These are phyloP conservation scores for Aspergillus saccharolyticus DNA, from an alignment of 495 filamentous ascomycete genomes.

Conservation along the genomic window DNA sequence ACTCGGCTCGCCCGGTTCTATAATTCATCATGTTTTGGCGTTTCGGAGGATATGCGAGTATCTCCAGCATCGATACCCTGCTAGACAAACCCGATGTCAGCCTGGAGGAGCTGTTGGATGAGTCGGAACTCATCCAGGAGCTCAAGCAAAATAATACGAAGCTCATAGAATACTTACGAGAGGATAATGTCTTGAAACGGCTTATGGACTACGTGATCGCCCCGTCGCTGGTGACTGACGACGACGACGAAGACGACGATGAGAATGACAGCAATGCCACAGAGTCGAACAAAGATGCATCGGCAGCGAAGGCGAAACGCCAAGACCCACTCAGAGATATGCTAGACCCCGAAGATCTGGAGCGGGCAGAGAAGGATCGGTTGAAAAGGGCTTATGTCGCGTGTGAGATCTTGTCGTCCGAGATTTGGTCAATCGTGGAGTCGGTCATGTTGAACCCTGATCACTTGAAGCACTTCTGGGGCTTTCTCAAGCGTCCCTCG, in stretches of 20 bases:
- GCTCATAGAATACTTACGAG: conserved; percentile 90
- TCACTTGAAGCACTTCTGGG: conserved; percentile 80
- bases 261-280: conserved; percentile 44
- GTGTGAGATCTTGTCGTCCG: conserved; percentile 89
- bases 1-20: conserved; percentile 34
- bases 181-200: conserved; percentile 77
- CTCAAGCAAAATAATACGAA: conserved; percentile 97
- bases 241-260: conserved; percentile 58
- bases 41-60: conserved; percentile 96
- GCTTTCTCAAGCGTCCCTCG: conserved; percentile 71
- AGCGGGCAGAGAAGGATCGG: conserved; percentile 78
- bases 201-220: conserved; percentile 89
- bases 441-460: conserved; percentile 79
- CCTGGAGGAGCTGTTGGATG: conserved; percentile 92
- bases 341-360: conserved; percentile 55
- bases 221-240: conserved; percentile 58
- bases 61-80: conserved; percentile 91
- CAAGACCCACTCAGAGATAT: conserved; percentile 44
- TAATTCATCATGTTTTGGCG: conserved; percentile 91
- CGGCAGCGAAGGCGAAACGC: conserved; percentile 36
- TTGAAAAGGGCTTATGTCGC: conserved; percentile 88
- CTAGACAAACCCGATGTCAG: conserved; percentile 93
- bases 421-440: conserved; percentile 94
- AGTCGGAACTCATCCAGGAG: conserved; percentile 93
- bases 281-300: conserved; percentile 28